Evolutionary conservation across 2,329 filamentous ascomycete species (phyloP), one percentile per base, ranked within the genome.

Genomic region (Botrytis sinoallii): DNA sequence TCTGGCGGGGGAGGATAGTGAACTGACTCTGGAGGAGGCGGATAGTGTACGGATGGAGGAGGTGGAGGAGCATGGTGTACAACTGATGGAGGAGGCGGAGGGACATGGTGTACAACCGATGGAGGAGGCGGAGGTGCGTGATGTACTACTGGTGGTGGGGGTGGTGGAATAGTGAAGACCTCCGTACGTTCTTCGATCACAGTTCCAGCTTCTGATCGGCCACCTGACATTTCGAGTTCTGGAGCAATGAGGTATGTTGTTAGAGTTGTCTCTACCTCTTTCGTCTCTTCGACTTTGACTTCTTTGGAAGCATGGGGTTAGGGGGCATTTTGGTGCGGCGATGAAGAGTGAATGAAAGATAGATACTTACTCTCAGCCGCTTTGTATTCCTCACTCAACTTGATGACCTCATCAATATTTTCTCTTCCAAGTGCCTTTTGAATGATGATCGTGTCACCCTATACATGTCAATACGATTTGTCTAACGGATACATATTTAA

Each of bases 331-430:
- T 71, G 55, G 71, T 42, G 46, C 38, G 29, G 46, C 8, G 40
- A 25, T 25, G 48, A 61, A 61, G 38, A 29, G 59, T 68, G 18
- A 65, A 73, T 55, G 70, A 46, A 59, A 65, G 55, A 75, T 29
- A 40, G n/a, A 44, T 18, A 79, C 85, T 79, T 79, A 88, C 87
- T 85, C 80, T 88, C 79, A 42, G 64, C 67, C 44, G 57, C 87
- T 80, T 88, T 90, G 83, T 93, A 94, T 46, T 92, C 90, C 79
- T 94, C 92, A 82, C 93, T 97, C 68, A 94, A 85, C 79, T 90
- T 91, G 78, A 98, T 92, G 63, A 98, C 87, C 79, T 97, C 92
- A 78, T 98, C 94, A 76, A 98, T 98, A 78, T 97, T 94, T 29
- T 95, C 90, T 78, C 97, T 95, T 25, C 93, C 93, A 8, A 98